Conservation (phyloP, 129 eudicot species). For the Flaveria trinervia region DNA sequence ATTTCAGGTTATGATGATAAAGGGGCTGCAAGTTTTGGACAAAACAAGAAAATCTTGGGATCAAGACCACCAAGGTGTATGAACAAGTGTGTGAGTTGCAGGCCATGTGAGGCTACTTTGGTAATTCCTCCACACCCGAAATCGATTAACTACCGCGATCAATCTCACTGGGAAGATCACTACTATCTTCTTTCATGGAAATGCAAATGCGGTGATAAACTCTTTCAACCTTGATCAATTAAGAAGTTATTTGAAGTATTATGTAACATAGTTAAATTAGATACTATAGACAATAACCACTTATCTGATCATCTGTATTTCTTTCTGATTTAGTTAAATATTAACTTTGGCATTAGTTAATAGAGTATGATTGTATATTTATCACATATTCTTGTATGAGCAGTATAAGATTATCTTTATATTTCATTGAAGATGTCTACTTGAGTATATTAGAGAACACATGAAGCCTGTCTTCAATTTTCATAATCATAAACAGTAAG, state of each 20-base stretch:
- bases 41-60: conserved; percentile 48
- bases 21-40: conserved; percentile 28
- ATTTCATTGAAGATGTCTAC: background rate
- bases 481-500: conserved; percentile 5
- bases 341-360: background rate
- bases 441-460: background rate
- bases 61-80: conserved; percentile 74
- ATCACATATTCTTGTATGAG: background rate
- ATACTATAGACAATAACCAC: conserved; percentile 17
- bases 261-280: background rate
- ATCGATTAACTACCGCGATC: conserved; percentile 14
- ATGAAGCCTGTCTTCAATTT: background rate
- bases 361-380: conserved; percentile 1
- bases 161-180: conserved; percentile 57
- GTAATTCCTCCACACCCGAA: conserved; percentile 60
- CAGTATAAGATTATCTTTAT: background rate
- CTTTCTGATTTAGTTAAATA: conserved; percentile 12
- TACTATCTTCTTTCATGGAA: conserved; percentile 92
- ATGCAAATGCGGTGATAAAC: conserved; percentile 82
- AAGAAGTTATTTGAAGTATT: conserved; percentile 15
- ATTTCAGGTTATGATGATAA: conserved; percentile 19
- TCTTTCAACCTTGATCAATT: conserved; percentile 63
- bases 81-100: conserved; percentile 71
- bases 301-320: conserved; percentile 12
- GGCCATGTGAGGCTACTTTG: conserved; percentile 69